Conservation (phyloP, 306 rosid species). For the Quercus robur region DNA sequence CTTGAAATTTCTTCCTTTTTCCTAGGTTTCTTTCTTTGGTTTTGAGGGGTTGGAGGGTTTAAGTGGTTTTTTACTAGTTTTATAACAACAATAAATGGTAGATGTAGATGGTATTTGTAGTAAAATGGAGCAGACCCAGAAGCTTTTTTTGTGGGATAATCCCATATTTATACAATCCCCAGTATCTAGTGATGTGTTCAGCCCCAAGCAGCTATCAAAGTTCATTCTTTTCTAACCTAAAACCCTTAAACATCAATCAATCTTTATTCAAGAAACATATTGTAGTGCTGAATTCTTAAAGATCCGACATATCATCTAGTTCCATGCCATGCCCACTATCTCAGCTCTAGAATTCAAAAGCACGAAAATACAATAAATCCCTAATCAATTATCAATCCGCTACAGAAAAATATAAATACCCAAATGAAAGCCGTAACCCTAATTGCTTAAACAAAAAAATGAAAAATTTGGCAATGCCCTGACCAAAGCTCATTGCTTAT, state of each 20-base stretch:
- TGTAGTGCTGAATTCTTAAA: no score
- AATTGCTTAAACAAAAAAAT: background rate
- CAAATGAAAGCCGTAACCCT: constrained; percentile 10
- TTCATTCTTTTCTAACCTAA: no score
- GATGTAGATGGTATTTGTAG: background rate
- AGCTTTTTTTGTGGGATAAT: background rate
- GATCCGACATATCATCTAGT: background rate
- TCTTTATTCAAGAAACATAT: no score
- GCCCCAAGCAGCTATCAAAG: no score
- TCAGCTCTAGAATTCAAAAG: background rate
- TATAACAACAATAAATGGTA: background rate
- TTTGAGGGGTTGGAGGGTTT: no score
- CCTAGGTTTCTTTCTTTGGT: no score
- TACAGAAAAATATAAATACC: no score
- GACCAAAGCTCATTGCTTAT: background rate
- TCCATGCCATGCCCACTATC: background rate
- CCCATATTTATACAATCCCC: background rate
- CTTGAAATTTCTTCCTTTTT: background rate
- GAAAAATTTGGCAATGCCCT: background rate
- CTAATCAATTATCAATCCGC: background rate
- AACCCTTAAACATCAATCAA: no score
- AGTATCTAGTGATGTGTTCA: no score
- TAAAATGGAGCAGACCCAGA: background rate
- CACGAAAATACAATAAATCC: background rate
- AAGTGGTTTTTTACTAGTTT: background rate